Evolutionary conservation across 2,329 filamentous ascomycete species (phyloP), one percentile per base, ranked within the genome.

Genomic region (Trichoderma koningii): DNA sequence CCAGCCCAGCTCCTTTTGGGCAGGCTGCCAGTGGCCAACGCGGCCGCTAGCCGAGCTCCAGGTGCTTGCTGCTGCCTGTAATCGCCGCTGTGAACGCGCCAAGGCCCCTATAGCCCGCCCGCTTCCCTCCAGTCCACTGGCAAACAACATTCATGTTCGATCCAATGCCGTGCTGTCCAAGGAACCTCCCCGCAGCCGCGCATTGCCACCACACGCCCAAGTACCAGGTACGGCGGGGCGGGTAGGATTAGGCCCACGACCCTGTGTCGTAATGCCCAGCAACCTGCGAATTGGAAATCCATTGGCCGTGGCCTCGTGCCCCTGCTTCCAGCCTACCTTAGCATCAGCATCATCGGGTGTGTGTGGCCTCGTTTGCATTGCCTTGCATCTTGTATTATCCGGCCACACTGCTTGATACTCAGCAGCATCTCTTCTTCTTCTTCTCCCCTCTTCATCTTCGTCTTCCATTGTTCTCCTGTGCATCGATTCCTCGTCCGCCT

Each of bases 221-320:
- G 50, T 52, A 52, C 50, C 50, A 28, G n/a, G 30, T 34, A 28
- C 17, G 15, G 15, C 21, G 12, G 34, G 10, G 34, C 34, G 34
- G 34, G 34, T 38, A 23, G 56, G 44, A 60, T 51, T 61, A 61
- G 57, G 57, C 57, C 47, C 57, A 44, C 57, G 45, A 61, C 47
- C 47, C 34, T 23, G 30, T 61, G 57, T 51, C 57, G 47, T 61
- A 61, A 61, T 61, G 38, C 38, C 34, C 38, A 19, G 14, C 19
- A 26, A 15, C 44, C 44, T 28, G 34, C 34, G 34, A 38, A 59
- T 59, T 59, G 55, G 55, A 59, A 47, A 45, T 42, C 47, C 21
- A 51, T 52, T 62, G 57, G 47, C 47, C 57, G 23, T 51, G 15
- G 28, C 19, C 45, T 61, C 28, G 30, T 48, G 57, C 47, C 57